Evolutionary conservation across 441 rosid species (phyloP), one percentile per base, ranked within the genome.

Genomic region (Aleurites moluccanus): DNA sequence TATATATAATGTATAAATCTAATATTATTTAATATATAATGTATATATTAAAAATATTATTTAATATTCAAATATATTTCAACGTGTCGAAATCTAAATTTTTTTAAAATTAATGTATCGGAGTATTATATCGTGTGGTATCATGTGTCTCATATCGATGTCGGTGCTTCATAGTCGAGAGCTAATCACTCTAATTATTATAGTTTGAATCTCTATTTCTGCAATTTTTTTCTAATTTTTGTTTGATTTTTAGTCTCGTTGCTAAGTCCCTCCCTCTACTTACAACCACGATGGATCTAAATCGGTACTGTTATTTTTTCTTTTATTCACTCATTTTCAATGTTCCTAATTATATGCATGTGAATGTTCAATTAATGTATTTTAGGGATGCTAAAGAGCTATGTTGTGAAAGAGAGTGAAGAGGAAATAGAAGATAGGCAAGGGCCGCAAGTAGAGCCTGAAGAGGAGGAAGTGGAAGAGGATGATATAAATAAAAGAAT

Each of bases 401-500:
- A 76, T 83, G 97, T 83, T 71, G 96, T 84, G 67, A 97, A 87
- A 76, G 99, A 88, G 84, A 89, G 89, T 38, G 97, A 92, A 52
- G 98, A 96, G 68, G 97, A 90, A 20, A 71, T 87, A 83, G 90
- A 79, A 63, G 92, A 84, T 44, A 73, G 79, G 33, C 88, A 81
- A 74, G 89, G 68, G 64, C 74, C 33, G 0, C 78, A 83, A 42
- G 81, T 53, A 3, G 84, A 80, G 68, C 84, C 82, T 28, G 93
- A 85, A 57, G 88, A 83, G 74, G 93, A 83, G 62, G 91, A 78
- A 4, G 89, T 75, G 56, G 87, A 89, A 70, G 96, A 89, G 47
- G 98, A 90, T 15, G 98, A 92, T 86, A 89, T 93, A 59, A 60
- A n/a, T n/a, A n/a, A n/a, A n/a, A n/a, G n/a, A n/a, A n/a, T n/a